These are phyloP conservation scores for Vinca minor DNA, from an alignment of 257 asterid species.

Conservation along the genomic window DNA sequence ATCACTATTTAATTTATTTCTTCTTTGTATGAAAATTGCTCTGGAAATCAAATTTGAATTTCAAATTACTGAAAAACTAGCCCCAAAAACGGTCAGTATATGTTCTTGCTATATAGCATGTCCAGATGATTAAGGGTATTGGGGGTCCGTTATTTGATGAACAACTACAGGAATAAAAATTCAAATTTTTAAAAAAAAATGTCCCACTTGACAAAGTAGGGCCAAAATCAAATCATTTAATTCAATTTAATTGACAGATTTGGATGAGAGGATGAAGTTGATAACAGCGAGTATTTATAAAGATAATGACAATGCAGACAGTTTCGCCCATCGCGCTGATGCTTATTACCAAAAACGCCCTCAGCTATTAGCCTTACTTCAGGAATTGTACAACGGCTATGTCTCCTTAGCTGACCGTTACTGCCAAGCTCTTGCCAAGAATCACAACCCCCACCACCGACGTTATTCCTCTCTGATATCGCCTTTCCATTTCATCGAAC, in stretches of 20 bases:
- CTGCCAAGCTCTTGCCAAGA: slow-evolving; percentile 69
- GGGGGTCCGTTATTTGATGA: background rate
- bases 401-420: slow-evolving; percentile 78
- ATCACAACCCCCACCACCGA: slow-evolving; percentile 26
- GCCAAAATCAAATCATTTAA: background rate
- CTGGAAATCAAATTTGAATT: slow-evolving; percentile 7
- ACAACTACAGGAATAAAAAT: background rate
- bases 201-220: background rate
- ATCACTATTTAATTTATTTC: background rate
- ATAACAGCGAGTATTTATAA: slow-evolving; percentile 32
- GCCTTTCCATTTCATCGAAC: slow-evolving; percentile 22
- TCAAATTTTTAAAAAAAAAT: slow-evolving; percentile 3
- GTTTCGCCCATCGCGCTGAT: slow-evolving; percentile 66
- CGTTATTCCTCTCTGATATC: slow-evolving; percentile 49
- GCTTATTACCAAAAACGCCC: slow-evolving; percentile 81
- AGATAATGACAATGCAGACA: slow-evolving; percentile 44
- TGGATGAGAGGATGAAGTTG: slow-evolving; percentile 75
- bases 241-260: slow-evolving; percentile 35
- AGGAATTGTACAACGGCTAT: slow-evolving; percentile 72
- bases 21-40: slow-evolving; percentile 4
- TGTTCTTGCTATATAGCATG: background rate
- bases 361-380: slow-evolving; percentile 59
- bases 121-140: background rate
- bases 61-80: slow-evolving; percentile 10
- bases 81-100: background rate